Conservation (phyloP, 2,329 filamentous ascomycete species). For the Pseudogymnoascus sp. region DNA sequence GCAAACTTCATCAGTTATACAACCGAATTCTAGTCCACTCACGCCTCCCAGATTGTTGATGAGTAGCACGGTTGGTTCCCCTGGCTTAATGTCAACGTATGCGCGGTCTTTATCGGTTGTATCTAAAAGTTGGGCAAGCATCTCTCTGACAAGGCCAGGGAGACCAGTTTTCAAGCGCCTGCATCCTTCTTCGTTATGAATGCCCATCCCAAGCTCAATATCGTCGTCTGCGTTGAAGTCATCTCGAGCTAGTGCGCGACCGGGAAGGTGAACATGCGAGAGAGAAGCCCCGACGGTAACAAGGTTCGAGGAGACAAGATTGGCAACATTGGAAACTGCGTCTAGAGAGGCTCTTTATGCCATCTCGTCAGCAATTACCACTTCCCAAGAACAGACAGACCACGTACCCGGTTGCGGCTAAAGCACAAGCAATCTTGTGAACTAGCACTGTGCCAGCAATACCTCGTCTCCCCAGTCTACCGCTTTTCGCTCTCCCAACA, state of each 20-base stretch:
- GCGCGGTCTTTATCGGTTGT: conserved; percentile 11
- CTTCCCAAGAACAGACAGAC: too few species aligned
- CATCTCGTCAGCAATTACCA: too few species aligned
- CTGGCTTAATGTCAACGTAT: conserved; percentile 10
- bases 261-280: conserved; percentile 44
- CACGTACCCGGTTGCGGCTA: conserved; percentile 18
- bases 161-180: conserved; percentile 4
- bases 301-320: conserved; percentile 25
- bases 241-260: conserved; percentile 27
- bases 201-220: conserved; percentile 41
- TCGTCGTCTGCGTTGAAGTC: conserved; percentile 34
- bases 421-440: conserved; percentile 33
- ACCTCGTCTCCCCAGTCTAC: conserved; percentile 42
- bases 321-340: conserved; percentile 21
- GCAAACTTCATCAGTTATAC: conserved; percentile 35
- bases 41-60: conserved; percentile 20
- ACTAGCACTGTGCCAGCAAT: conserved; percentile 44
- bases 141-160: conserved; percentile 18
- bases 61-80: conserved; percentile 19
- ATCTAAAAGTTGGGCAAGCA: conserved; percentile 38
- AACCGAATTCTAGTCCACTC: conserved; percentile 37
- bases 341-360: conserved; percentile 16
- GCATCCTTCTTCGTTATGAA: conserved; percentile 44
- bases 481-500: conserved; percentile 41
- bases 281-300: conserved; percentile 45